Percentiles rank a stretch among this genome's conserved stretches.
phyloP scores from a whole-genome alignment of 2,329 filamentous ascomycete genomes.

The Davidsoniella neocaledoniae region DNA sequence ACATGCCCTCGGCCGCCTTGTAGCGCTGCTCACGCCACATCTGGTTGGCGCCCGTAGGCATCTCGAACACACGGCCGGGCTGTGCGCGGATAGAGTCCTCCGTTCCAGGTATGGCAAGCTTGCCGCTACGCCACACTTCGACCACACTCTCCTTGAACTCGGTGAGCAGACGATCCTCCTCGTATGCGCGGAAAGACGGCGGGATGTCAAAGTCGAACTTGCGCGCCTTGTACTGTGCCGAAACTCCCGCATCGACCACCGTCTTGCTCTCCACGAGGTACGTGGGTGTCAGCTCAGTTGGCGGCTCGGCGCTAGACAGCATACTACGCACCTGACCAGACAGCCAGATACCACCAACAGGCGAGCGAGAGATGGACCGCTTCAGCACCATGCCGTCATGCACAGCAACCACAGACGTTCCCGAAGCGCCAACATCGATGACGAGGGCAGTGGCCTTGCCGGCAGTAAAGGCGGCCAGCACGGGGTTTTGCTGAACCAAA shows the following conservation, averaged over 20 bases:
- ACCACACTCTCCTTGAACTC: constrained; percentile 98
- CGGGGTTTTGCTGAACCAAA: constrained; percentile 79
- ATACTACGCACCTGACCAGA: constrained; percentile 74
- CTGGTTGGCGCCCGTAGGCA: constrained; percentile 92
- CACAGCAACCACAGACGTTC: constrained; percentile 75
- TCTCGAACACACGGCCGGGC: constrained; percentile 81
- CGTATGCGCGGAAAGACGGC: constrained; percentile 60
- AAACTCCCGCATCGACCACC: constrained; percentile 69
- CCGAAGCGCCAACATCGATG: constrained; percentile 77
- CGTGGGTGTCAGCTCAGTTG: constrained; percentile 63
- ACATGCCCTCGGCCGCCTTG: constrained; percentile 73
- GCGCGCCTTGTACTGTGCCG: constrained; percentile 59
- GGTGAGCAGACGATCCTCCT: constrained; percentile 84
- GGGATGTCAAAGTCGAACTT: constrained; percentile 45
- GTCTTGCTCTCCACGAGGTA: constrained; percentile 80
- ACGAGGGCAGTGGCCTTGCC: constrained; percentile 89
- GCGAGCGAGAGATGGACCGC: constrained; percentile 73
- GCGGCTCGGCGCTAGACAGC: constrained; percentile 44
- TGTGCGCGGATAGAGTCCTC: constrained; percentile 57
- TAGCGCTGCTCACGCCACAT: constrained; percentile 84
- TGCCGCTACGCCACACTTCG: constrained; percentile 65
- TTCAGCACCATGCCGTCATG: constrained; percentile 91
- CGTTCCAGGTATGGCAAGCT: constrained; percentile 48
- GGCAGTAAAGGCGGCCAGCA: constrained; percentile 77
- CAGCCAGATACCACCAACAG: constrained; percentile 75